Evolutionary conservation across 208 protist genomes (phyloP), one percentile per base, ranked within the genome.

Genomic region (Leishmania tropica): DNA sequence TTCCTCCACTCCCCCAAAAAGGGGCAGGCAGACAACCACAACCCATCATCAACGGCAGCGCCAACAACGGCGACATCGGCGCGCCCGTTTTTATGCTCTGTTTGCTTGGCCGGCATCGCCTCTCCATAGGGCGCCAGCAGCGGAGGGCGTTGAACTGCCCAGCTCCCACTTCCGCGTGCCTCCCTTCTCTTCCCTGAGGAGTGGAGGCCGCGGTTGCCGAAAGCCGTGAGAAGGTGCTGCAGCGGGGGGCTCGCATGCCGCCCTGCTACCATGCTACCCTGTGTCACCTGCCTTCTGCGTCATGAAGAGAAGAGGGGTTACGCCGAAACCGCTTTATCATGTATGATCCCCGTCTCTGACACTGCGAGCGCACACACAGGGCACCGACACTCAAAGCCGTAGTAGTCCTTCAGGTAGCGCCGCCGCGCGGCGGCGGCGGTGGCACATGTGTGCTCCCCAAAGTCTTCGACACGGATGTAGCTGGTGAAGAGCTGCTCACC

Each of bases 321-420:
- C 28, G 24, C 45, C 42, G 42, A 31, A 17, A 21, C 42, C 2
- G 35, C 24, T 3, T 53, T 48, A 15, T 28, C 40, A 35, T 54
- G 40, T 28, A 8, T 62, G 11, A 40, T 64, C 51, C 48, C 31
- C 35, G 47, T 28, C 21, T 42, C 13, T 7, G 48, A 6, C 31
- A 6, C 15, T 58, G 28, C 42, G n/a, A 1, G 47, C 24, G 68
- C 79, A 64, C 87, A 93, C 35, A 83, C 71, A 10, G 90, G 64
- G 65, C 90, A 93, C 64, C 68, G 42, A 77, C 90, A 91, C 19
- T 62, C 40, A 60, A 93, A 93, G 10, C 90, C 90, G 70, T 93
- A 93, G 58, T 89, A 74, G 7, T 54, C 17, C 62, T 83, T 40
- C 47, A 93, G 42, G 73, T 84, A 87, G 13, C 64, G 75, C 58